Evolutionary conservation across 306 rosid species (phyloP).

Genomic region (Cicer arietinum): DNA sequence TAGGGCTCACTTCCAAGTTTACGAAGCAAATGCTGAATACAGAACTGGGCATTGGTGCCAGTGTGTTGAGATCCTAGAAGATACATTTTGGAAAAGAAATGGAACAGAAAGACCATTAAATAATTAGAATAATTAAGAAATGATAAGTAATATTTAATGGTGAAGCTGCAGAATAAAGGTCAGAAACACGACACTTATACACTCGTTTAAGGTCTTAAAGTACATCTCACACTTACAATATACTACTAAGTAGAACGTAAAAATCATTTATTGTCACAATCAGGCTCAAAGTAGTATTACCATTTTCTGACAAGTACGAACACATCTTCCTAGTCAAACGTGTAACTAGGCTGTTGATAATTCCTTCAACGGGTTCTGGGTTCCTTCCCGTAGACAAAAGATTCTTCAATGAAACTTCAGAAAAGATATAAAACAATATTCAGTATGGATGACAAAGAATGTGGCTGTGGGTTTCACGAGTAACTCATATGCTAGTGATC

Average conservation of each 20-base stretch:
- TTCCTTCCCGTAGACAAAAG: slow-evolving; percentile 56
- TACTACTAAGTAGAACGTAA: neutral
- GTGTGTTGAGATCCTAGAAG: slow-evolving; percentile 57
- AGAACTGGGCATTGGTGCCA: slow-evolving; percentile 50
- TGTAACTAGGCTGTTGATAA: slow-evolving; percentile 64
- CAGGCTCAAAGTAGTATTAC: slow-evolving; percentile 55
- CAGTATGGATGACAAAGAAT: slow-evolving; percentile 28
- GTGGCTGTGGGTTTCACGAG: slow-evolving; percentile 19
- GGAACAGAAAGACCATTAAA: slow-evolving; percentile 18
- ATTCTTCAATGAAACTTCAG: slow-evolving; percentile 75
- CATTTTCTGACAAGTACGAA: slow-evolving; percentile 59
- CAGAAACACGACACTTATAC: slow-evolving; percentile 2
- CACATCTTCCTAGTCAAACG: slow-evolving; percentile 74
- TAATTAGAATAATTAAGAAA: slow-evolving; percentile 9
- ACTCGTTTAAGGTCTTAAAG: neutral
- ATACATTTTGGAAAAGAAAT: slow-evolving; percentile 32
- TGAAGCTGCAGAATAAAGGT: slow-evolving; percentile 35
- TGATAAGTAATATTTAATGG: slow-evolving; percentile 20
- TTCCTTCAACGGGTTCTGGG: slow-evolving; percentile 73
- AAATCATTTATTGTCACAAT: slow-evolving; percentile 14
- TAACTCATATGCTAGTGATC: slow-evolving; percentile 20
- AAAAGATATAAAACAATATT: slow-evolving; percentile 37
- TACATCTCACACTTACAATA: neutral
- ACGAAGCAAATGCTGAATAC: slow-evolving; percentile 77
- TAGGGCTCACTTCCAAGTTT: slow-evolving; percentile 75